Conservation (phyloP, 2,329 filamentous ascomycete species). For the Fusarium continuum region DNA sequence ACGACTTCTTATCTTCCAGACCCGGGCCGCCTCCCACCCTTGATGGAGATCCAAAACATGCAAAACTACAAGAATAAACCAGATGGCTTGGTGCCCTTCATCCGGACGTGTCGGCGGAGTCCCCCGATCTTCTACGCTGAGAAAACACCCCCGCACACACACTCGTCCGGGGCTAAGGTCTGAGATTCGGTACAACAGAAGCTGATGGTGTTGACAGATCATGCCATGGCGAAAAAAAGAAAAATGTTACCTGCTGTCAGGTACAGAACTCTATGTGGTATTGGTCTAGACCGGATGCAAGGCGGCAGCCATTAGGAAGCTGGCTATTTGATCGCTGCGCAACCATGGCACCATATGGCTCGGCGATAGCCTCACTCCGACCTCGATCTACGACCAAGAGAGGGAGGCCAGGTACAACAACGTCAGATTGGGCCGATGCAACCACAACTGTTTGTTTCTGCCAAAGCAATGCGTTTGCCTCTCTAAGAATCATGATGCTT, state of each 20-base stretch:
- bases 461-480: not conserved
- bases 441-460: not conserved
- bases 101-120: conserved; percentile 31
- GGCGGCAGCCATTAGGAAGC: conserved; percentile 11
- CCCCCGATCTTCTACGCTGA: conserved; percentile 28
- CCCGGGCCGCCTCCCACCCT: not conserved
- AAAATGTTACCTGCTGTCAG: conserved; percentile 12
- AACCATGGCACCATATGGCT: conserved; percentile 20
- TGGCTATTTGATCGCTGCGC: conserved; percentile 15
- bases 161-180: conserved; percentile 19
- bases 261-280: not conserved
- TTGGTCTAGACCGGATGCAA: conserved; percentile 26
- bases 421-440: not conserved
- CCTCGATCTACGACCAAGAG: conserved; percentile 2
- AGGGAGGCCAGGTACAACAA: not conserved
- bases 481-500: not conserved
- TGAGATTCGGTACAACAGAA: conserved; percentile 13
- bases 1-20: conserved; percentile 26
- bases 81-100: conserved; percentile 19
- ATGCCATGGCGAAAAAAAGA: conserved; percentile 27
- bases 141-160: conserved; percentile 30
- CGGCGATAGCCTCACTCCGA: conserved; percentile 33
- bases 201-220: conserved; percentile 22
- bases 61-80: not conserved
- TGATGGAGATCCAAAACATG: not conserved